phyloP scores from a whole-genome alignment of 139 green algal genomes.

The Volvox africanus region DNA sequence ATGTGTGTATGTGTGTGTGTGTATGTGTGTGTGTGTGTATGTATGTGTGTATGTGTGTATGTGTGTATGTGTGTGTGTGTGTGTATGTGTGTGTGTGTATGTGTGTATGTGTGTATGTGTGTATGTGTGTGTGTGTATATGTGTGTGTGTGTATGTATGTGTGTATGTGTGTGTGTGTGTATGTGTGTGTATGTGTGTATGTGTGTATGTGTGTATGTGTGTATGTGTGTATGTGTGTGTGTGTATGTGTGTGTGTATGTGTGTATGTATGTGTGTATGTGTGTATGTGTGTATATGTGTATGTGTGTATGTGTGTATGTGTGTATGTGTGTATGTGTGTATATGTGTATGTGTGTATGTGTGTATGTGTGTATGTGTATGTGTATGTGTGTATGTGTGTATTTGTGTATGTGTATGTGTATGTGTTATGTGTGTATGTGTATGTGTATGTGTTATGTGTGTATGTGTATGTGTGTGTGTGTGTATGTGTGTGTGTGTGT shows the following conservation, averaged over 20 bases:
- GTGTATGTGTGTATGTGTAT: not conserved
- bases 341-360: not conserved
- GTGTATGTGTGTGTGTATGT: not conserved
- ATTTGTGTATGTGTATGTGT: not conserved
- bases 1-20: constrained; percentile 7
- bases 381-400: not conserved
- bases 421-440: no score
- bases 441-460: not conserved
- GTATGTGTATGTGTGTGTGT: not conserved
- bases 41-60: constrained; percentile 1
- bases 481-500: not conserved
- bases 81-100: not conserved
- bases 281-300: not conserved
- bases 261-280: not conserved
- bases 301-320: not conserved
- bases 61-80: not conserved
- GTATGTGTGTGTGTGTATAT: no score
- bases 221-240: not conserved
- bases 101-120: not conserved
- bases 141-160: not conserved
- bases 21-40: no score
- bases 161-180: not conserved
- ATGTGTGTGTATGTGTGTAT: not conserved
- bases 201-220: not conserved
- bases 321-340: no score